These are phyloP conservation scores for Allantophomopsis lycopodina DNA, from an alignment of 2,329 filamentous ascomycete species.

Conservation along the genomic window DNA sequence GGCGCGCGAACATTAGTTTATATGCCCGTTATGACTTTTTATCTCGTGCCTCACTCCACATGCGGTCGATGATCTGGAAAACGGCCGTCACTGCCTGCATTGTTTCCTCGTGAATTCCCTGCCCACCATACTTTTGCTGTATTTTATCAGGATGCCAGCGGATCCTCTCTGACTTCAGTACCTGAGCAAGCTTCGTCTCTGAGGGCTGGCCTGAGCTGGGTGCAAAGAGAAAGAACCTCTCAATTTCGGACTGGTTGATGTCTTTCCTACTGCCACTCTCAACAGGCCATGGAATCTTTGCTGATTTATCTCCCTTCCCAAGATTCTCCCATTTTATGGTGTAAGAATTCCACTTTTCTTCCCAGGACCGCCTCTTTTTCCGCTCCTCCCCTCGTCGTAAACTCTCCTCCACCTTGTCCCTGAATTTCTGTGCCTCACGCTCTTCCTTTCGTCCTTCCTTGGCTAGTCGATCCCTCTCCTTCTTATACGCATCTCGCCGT, in stretches of 20 bases:
- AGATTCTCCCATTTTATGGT: conserved; percentile 44
- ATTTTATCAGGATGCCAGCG: conserved; percentile 98
- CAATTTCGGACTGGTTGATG: conserved; percentile 39
- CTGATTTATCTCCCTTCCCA: conserved; percentile 20
- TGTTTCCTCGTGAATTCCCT: conserved; percentile 53
- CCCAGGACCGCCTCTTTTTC: conserved; percentile 30
- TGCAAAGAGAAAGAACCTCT: conserved; percentile 45
- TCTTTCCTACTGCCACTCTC: conserved; percentile 40
- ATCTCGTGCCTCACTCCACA: conserved; percentile 49
- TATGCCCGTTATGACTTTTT: conserved; percentile 5
- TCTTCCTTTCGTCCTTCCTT: conserved; percentile 22
- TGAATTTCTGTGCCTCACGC: conserved; percentile 30
- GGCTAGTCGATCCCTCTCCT: conserved; percentile 27
- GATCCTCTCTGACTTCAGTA: conserved; percentile 73
- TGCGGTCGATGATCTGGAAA: conserved; percentile 76
- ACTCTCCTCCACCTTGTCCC: conserved; percentile 39
- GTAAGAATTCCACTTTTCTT: conserved; percentile 53
- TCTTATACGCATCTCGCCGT: conserved; percentile 39
- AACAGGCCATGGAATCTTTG: conserved; percentile 50
- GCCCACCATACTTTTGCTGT: conserved; percentile 67
- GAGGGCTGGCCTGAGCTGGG: conserved; percentile 19
- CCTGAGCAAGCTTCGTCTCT: conserved; percentile 25
- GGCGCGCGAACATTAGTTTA: too few species aligned
- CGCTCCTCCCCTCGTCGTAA: not conserved
- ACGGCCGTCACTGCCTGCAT: conserved; percentile 76